phyloP scores from a whole-genome alignment of 2,329 filamentous ascomycete species.

The Colletotrichum abscissum region DNA sequence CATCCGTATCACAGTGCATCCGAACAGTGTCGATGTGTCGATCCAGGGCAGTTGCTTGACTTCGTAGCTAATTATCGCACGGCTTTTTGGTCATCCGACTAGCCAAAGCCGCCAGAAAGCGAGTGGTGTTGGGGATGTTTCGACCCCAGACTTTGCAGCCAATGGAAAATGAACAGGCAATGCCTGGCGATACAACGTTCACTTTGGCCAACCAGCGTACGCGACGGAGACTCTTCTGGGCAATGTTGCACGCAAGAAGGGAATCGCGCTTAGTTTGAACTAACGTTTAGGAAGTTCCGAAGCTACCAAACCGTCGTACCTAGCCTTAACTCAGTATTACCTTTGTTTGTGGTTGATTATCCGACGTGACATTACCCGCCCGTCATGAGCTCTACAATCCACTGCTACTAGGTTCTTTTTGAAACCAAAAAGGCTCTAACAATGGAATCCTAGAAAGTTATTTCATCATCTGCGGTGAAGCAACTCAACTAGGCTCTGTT shows the following conservation, averaged over 20 bases:
- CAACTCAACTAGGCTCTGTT: too few species aligned
- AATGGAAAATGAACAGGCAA: not conserved
- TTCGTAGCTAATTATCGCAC: not conserved
- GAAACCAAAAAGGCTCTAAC: not conserved
- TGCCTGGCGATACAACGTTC: not conserved
- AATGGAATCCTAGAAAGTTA: not conserved
- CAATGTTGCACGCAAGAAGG: not conserved
- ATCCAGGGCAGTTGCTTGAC: not conserved
- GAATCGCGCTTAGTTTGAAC: not conserved
- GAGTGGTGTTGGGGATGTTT: not conserved
- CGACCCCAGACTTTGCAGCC: not conserved
- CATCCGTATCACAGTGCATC: conserved; percentile 30
- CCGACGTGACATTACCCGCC: not conserved
- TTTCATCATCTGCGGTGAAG: too few species aligned
- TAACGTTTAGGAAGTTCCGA: not conserved
- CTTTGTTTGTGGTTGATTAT: not conserved
- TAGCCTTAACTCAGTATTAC: not conserved
- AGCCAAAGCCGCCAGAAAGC: conserved; percentile 23
- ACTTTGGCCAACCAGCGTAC: not conserved
- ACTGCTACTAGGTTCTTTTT: too few species aligned
- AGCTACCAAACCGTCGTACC: not conserved
- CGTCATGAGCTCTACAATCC: too few species aligned
- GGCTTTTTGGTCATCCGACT: not conserved
- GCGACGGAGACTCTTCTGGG: not conserved
- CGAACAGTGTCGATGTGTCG: conserved; percentile 20